Base-by-base conservation (phyloP, 805 yeast genomes). In the Priceomyces castillae region DNA sequence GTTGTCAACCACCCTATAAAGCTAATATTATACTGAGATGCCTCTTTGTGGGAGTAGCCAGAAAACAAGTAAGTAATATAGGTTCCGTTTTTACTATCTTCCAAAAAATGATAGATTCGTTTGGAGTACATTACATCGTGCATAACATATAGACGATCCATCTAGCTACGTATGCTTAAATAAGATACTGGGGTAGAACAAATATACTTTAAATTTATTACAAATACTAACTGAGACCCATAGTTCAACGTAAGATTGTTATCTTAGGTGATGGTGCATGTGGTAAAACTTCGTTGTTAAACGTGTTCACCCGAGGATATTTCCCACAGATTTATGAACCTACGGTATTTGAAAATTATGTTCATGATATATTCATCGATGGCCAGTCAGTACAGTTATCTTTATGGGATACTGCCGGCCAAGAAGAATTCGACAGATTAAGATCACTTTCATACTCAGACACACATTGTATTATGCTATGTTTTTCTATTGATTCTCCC, bases 261-360 rank as follows among this genome's bases (percentile, higher is more conserved):
- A 90, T 90, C 48, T 73, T 92, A 20, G 98, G 98, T 40, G 97
- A 92, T 68, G 97, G 98, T 80, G 97, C 98, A 17, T 92, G 97
- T 72, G 99, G 99, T 67, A 92, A 92, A 64, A 92, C 99, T 2
- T 90, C 97, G 9, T 74, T 94, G 42, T 74, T 92, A 58, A 94
- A 92, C 62, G 97, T 94, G 50, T 94, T 92, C 70, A 94, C 99
- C 4, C 75, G 97, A 54, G 99, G 99, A 1, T 94, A 92, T 65
- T 92, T 92, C 71, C 98, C 98, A 7, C 97, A 94, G 62, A 98
- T 92, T 16, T 92, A 92, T 65, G 99, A 90, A 61, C 99, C 99
- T 19, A 92, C 99, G 0, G 97, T 92, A 30, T 92, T 94, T 67
- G 98, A 92, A 62, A 92, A 92, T 69, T 92, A 92, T 62, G 96